These are phyloP conservation scores for Russula foetens DNA, from an alignment of 768 basidiomycete genomes.

Conservation along the genomic window DNA sequence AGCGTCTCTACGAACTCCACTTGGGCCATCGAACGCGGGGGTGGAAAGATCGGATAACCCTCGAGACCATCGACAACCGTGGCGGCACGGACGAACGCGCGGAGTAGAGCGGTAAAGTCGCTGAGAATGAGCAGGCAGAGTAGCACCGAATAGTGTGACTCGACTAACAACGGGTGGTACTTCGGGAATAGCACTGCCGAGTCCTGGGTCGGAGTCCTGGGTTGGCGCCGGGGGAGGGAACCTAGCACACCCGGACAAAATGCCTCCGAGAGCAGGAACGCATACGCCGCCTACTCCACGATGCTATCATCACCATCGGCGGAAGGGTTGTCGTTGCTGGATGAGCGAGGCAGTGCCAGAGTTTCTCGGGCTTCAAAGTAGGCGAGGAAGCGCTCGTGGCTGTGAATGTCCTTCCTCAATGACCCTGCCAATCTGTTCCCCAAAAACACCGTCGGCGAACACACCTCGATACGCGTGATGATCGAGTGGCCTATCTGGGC, in stretches of 20 bases:
- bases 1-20: conserved; percentile 83
- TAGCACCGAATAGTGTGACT: too few species aligned
- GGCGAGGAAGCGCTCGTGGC: conserved; percentile 75
- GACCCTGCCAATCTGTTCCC: conserved; percentile 51
- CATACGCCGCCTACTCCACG: conserved; percentile 51
- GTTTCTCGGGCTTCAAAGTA: conserved; percentile 73
- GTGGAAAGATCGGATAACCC: too few species aligned
- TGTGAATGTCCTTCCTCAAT: conserved; percentile 68
- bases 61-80: too few species aligned
- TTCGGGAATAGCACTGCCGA: too few species aligned
- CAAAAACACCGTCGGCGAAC: conserved; percentile 48
- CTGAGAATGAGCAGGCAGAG: too few species aligned
- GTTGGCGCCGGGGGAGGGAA: conserved; percentile 25
- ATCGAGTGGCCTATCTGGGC: conserved; percentile 73
- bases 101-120: too few species aligned
- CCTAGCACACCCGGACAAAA: conserved; percentile 53
- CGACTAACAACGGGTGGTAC: too few species aligned
- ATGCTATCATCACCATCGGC: conserved; percentile 28
- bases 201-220: conserved; percentile 62
- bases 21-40: too few species aligned
- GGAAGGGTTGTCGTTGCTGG: not conserved
- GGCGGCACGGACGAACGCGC: too few species aligned
- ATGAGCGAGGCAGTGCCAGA: conserved; percentile 14
- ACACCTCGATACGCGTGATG: conserved; percentile 51
- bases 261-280: conserved; percentile 60